These are phyloP conservation scores for Dioscorea cayenensis DNA, from an alignment of 116 monocot genomes.

Conservation along the genomic window DNA sequence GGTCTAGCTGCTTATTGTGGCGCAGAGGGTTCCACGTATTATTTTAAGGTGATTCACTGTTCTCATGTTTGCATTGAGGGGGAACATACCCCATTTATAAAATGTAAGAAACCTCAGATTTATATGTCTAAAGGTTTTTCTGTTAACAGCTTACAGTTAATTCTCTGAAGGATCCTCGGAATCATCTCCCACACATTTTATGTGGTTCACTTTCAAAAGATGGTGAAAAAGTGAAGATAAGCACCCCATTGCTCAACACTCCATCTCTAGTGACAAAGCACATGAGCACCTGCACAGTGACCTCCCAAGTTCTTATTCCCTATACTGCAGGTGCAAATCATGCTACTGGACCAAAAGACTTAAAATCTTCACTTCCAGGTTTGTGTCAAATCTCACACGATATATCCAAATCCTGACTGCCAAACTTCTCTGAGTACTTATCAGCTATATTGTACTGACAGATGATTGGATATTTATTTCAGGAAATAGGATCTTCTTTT, in stretches of 20 bases:
- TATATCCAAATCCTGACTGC: not conserved
- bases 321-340: slow-evolving; percentile 9
- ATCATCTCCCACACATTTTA: slow-evolving; percentile 47
- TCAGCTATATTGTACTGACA: not conserved
- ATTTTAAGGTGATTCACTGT: slow-evolving; percentile 34
- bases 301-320: too few species aligned
- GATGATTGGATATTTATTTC: not conserved
- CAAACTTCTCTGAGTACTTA: not conserved
- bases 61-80: not conserved
- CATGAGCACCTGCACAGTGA: not conserved
- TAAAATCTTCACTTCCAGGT: not conserved
- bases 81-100: not conserved
- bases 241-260: slow-evolving; percentile 11
- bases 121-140: not conserved
- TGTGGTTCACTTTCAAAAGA: slow-evolving; percentile 41
- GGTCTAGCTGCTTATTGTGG: slow-evolving; percentile 58
- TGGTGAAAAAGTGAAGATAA: slow-evolving; percentile 26
- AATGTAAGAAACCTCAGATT: not conserved
- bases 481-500: not conserved
- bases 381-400: not conserved
- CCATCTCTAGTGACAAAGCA: slow-evolving; percentile 13
- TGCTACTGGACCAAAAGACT: not conserved
- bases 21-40: slow-evolving; percentile 38
- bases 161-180: slow-evolving; percentile 31
- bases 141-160: slow-evolving; percentile 38